These are phyloP conservation scores for Vanilla planifolia DNA, from an alignment of 106 monocot genomes.

Conservation along the genomic window DNA sequence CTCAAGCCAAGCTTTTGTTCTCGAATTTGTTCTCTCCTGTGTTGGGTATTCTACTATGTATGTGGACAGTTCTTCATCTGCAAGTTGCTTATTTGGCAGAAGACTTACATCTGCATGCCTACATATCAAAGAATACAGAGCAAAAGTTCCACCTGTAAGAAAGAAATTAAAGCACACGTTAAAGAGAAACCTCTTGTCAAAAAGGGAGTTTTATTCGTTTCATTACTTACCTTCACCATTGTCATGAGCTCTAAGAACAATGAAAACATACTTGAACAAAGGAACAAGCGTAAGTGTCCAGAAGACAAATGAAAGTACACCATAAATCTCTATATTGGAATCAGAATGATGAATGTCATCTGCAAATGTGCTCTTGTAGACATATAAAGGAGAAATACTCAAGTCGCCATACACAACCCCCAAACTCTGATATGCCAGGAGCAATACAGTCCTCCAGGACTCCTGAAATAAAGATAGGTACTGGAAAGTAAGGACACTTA, in stretches of 20 bases:
- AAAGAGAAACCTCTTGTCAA: background rate
- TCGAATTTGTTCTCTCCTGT: slow-evolving; percentile 21
- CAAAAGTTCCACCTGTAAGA: slow-evolving; percentile 65
- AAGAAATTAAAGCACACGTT: background rate
- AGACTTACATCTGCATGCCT: slow-evolving; percentile 61
- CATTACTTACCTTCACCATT: slow-evolving; percentile 46
- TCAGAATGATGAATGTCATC: slow-evolving; percentile 62
- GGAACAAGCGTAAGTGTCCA: slow-evolving; percentile 68
- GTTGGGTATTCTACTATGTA: slow-evolving; percentile 43
- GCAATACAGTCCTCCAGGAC: slow-evolving; percentile 50
- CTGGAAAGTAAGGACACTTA: background rate
- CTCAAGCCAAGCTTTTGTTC: slow-evolving; percentile 44
- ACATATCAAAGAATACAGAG: slow-evolving; percentile 62
- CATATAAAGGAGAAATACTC: slow-evolving; percentile 65
- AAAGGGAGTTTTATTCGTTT: background rate
- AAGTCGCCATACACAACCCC: slow-evolving; percentile 70
- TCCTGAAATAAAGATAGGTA: slow-evolving; percentile 23
- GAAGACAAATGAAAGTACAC: slow-evolving; percentile 57
- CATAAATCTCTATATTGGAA: slow-evolving; percentile 56
- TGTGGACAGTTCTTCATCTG: slow-evolving; percentile 69
- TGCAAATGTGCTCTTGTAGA: slow-evolving; percentile 68
- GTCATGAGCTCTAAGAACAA: slow-evolving; percentile 70
- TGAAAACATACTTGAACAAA: slow-evolving; percentile 55
- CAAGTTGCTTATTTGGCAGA: slow-evolving; percentile 50
- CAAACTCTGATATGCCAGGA: slow-evolving; percentile 60